Evolutionary conservation across 306 rosid genomes (phyloP).

Genomic region (Lupinus albus): DNA sequence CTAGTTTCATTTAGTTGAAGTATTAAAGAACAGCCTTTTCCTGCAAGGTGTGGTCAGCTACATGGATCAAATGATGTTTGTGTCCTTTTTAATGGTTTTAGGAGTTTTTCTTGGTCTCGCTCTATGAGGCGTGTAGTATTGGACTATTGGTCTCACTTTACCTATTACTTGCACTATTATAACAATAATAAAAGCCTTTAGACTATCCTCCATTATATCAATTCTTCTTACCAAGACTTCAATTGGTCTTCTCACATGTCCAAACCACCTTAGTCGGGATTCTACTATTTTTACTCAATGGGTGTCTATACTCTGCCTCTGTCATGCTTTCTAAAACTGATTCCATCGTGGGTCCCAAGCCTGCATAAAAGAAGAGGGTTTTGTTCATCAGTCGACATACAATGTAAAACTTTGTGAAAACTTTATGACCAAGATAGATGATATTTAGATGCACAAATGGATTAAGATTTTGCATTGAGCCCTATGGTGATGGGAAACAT

Average conservation of each 20-base stretch:
- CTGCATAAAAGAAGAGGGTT: background rate
- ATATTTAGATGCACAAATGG: constrained; percentile 13
- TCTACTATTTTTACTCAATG: background rate
- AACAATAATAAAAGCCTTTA: too few relatives aligned
- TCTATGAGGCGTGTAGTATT: too few relatives aligned
- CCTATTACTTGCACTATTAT: too few relatives aligned
- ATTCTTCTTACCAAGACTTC: background rate
- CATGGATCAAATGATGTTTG: background rate
- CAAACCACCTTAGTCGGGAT: background rate
- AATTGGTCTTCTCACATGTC: background rate
- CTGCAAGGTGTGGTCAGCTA: background rate
- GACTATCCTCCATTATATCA: background rate
- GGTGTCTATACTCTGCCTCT: background rate
- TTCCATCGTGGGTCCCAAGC: background rate
- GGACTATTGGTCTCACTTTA: too few relatives aligned
- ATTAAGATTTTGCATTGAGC: constrained; percentile 4
- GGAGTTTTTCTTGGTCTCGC: background rate
- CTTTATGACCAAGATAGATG: background rate
- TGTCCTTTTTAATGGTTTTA: background rate
- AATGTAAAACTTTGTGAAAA: background rate
- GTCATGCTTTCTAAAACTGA: background rate
- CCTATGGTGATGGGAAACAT: constrained; percentile 7
- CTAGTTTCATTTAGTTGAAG: constrained; percentile 22
- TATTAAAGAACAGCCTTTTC: background rate
- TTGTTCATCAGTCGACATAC: background rate